Conservation (phyloP, 352 stramenopile genomes). For the Thraustotheca clavata region DNA sequence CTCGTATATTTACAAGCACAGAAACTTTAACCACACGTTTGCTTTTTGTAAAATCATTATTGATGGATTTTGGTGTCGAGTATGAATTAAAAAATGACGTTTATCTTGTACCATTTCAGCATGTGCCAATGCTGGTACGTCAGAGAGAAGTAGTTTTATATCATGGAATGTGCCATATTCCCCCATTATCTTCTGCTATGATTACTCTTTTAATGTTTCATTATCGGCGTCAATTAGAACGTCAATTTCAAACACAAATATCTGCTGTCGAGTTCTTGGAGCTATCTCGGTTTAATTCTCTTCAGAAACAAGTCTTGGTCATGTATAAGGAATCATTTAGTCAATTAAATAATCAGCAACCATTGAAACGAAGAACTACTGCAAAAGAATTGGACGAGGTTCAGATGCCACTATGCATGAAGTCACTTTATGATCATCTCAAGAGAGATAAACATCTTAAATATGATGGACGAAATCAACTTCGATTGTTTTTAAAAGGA, state of each 20-base stretch:
- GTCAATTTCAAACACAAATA: conserved; percentile 36
- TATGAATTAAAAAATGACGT: conserved; percentile 22
- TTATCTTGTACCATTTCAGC: conserved; percentile 44
- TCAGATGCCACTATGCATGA: conserved; percentile 76
- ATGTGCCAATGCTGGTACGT: conserved; percentile 33
- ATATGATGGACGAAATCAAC: conserved; percentile 78
- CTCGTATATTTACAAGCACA: conserved; percentile 5
- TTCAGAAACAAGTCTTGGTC: too few species aligned
- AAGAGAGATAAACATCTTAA: conserved; percentile 75
- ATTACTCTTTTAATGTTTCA: conserved; percentile 33
- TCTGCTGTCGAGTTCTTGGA: conserved; percentile 30
- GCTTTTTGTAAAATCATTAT: too few species aligned
- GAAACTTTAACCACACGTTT: too few species aligned
- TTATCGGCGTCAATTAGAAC: conserved; percentile 26
- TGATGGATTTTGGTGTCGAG: too few species aligned
- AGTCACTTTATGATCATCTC: conserved; percentile 57
- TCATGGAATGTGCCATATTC: conserved; percentile 40
- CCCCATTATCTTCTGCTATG: conserved; percentile 26
- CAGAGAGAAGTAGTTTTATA: conserved; percentile 35
- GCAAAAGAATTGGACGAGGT: conserved; percentile 23
- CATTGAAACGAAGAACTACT: conserved; percentile 71
- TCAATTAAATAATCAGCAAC: background rate
- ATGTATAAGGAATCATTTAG: conserved; percentile 31
- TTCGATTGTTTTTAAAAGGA: conserved; percentile 79
- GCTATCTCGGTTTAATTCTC: conserved; percentile 31